phyloP scores from a whole-genome alignment of 2,329 filamentous ascomycete genomes.

The Fusarium pilosicola region DNA sequence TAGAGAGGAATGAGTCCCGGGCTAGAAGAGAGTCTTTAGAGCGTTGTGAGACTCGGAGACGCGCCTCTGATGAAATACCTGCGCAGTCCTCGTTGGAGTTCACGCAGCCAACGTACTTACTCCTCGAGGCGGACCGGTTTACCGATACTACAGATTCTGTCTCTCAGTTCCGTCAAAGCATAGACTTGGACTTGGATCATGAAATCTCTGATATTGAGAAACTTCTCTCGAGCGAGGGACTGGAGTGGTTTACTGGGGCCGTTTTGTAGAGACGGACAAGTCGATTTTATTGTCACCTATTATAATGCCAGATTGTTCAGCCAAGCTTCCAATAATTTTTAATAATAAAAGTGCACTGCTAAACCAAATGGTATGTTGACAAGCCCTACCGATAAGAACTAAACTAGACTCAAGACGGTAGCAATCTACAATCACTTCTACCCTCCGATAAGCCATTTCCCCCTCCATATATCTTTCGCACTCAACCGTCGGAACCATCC shows the following conservation, averaged over 20 bases:
- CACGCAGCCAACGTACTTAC: not conserved
- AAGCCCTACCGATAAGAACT: not conserved
- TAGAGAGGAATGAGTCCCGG: not conserved
- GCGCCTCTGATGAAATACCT: not conserved
- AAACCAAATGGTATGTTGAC: not conserved
- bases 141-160: too few relatives aligned
- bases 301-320: not conserved
- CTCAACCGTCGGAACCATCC: not conserved
- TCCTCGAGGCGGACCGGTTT: not conserved
- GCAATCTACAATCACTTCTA: not conserved
- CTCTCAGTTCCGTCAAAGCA: not conserved
- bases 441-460: not conserved
- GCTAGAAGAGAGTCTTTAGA: not conserved
- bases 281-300: not conserved
- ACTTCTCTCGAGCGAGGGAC: not conserved
- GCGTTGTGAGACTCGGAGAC: not conserved
- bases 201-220: not conserved
- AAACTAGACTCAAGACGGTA: not conserved
- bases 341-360: too few relatives aligned
- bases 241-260: not conserved
- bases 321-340: not conserved
- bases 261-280: not conserved
- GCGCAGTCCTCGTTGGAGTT: not conserved
- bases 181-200: not conserved
- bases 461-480: not conserved